Conservation (phyloP, 805 yeast species). For the Metschnikowia baotianmanensis region DNA sequence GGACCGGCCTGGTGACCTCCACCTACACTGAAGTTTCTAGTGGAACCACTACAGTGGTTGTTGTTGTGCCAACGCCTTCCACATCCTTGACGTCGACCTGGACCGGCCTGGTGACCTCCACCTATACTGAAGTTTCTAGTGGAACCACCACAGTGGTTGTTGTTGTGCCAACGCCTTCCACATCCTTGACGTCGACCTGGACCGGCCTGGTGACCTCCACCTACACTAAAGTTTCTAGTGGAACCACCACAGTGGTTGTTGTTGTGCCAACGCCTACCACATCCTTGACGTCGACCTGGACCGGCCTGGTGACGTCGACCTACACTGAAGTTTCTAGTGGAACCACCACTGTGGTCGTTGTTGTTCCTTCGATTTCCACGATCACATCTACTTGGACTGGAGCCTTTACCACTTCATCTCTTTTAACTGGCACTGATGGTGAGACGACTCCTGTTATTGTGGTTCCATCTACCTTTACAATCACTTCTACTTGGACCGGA, state of each 20-base stretch:
- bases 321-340: conserved; percentile 7
- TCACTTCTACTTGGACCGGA: no score
- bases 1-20: conserved; percentile 6
- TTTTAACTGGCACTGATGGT: conserved; percentile 1
- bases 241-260: conserved; percentile 11
- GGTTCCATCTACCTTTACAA: not conserved
- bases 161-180: conserved; percentile 16
- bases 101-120: conserved; percentile 5
- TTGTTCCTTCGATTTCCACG: not conserved
- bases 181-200: conserved; percentile 15
- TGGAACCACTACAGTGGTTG: conserved; percentile 10
- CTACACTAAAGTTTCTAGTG: conserved; percentile 4
- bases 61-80: conserved; percentile 18
- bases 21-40: conserved; percentile 5
- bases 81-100: conserved; percentile 15
- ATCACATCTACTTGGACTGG: no score
- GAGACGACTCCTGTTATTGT: not conserved
- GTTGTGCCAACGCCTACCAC: conserved; percentile 17
- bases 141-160: conserved; percentile 12
- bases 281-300: conserved; percentile 16
- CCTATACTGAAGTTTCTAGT: conserved; percentile 5
- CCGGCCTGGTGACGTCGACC: conserved; percentile 11
- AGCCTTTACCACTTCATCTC: not conserved
- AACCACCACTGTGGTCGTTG: not conserved
- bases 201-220: conserved; percentile 5